Evolutionary conservation across 768 basidiomycete genomes (phyloP), one percentile per base, ranked within the genome.

Genomic region (Tricholoma saponaceum): DNA sequence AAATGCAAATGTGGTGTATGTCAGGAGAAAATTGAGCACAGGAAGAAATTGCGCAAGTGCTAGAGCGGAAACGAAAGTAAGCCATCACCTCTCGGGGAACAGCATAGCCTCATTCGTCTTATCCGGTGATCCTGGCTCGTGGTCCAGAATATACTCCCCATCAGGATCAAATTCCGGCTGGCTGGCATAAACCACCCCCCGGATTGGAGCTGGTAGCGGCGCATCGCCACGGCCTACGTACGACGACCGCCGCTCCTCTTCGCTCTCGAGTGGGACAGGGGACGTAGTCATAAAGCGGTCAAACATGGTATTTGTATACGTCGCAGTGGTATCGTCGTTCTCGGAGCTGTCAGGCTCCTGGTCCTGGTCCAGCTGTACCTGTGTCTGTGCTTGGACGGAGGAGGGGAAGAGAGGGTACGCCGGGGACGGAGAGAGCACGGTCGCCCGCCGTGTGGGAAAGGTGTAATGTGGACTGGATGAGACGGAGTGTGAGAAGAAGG

Each of bases 401-500:
- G 51, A 32, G 54, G 60, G n/a, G 67, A 61, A 16, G 54, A 52
- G 44, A 43, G 54, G 54, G 32, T 53, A 56, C 25, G 22, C 32
- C 10, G 26, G 76, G 65, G 57, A 75, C 72, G 26, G 63, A 55
- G 54, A 67, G 72, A 25, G 67, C 58, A 4, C 74, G 72, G 28
- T 66, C 65, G 33, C 73, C 70, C 13, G 56, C 18, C 37, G 37
- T 7, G 25, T 30, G 10, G 74, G 65, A 55, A 76, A 73, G 25
- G 62, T 57, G 51, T 68, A 72, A 18, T 66, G 60, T 2, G 73
- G 74, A 20, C 67, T 66, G 23, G 74, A 72, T 4, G 79, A 71
- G 26, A 81, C 79, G 7, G 76, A 70, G 47, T 72, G 62, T 10
- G 76, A 66, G 64, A 85, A 83, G 65, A 83, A 82, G 2, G 79